Evolutionary conservation across 1,284 basidiomycete species (phyloP), one percentile per base, ranked within the genome.

Genomic region (Trametes polyzona): DNA sequence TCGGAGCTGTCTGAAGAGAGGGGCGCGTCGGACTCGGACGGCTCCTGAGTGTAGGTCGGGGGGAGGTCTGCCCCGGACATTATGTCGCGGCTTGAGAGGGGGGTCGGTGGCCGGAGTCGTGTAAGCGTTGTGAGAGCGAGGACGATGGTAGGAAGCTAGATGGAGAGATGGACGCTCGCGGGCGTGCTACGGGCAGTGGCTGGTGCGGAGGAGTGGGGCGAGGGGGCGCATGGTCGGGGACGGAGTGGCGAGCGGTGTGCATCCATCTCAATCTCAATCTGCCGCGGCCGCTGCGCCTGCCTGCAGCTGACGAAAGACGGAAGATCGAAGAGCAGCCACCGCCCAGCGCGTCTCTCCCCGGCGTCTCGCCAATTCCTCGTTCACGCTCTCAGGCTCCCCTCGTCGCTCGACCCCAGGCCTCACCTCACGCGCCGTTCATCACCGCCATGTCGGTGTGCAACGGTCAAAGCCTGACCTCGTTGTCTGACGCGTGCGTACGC

Each of bases 401-500:
- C n/a, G n/a, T n/a, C n/a, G n/a, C n/a, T n/a, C n/a, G n/a, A n/a
- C n/a, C n/a, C n/a, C n/a, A n/a, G n/a, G n/a, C n/a, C n/a, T n/a
- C n/a, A n/a, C n/a, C n/a, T n/a, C n/a, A n/a, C n/a, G n/a, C n/a
- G n/a, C n/a, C n/a, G n/a, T 39, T 32, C 37, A 23, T 48, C 26
- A 36, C 26, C 49, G 52, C 4, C 16, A 63, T 63, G 62, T 33
- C 53, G 36, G 51, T 63, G 12, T 69, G 67, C 47, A 49, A 46
- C 19, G 66, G 60, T 40, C 61, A 67, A 41, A 63, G 71, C 53
- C 67, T 70, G 21, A 65, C 80, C 46, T 81, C 86, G 72, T 74
- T 87, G 52, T 68, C 71, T 8, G 70, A 79, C 59, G 50, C 74
- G 12, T 89, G 88, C 63, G 72, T 84, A 1, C 79, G 88, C 51